phyloP scores from a whole-genome alignment of 2,329 filamentous ascomycete species.

The Orbilia quercus region DNA sequence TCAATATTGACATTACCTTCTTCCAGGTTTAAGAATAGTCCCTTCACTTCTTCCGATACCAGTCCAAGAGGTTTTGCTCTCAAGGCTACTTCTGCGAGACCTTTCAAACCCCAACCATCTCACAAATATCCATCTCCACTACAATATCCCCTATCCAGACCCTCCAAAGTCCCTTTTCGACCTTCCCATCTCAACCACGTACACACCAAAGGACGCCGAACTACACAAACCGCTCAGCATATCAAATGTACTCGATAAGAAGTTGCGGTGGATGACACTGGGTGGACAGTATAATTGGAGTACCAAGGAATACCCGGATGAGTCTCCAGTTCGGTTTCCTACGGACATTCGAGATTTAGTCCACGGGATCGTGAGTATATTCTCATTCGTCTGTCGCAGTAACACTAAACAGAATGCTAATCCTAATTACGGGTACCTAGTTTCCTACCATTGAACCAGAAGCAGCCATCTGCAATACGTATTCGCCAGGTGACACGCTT shows the following conservation, averaged over 20 bases:
- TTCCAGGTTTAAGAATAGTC: conserved; percentile 79
- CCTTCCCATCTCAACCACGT: conserved; percentile 64
- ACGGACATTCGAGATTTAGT: conserved; percentile 76
- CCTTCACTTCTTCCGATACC: conserved; percentile 77
- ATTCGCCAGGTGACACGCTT: conserved; percentile 88
- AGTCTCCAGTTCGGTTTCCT: conserved; percentile 78
- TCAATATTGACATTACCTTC: not conserved
- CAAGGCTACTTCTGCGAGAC: conserved; percentile 80
- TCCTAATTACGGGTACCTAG: conserved; percentile 66
- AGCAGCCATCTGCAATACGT: conserved; percentile 93
- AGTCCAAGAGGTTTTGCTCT: conserved; percentile 77
- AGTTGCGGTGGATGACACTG: conserved; percentile 91
- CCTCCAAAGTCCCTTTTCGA: conserved; percentile 69
- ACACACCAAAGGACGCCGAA: conserved; percentile 73
- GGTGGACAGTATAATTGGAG: conserved; percentile 99
- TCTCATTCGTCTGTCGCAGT: not conserved
- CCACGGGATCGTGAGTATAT: conserved; percentile 21
- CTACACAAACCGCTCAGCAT: conserved; percentile 80
- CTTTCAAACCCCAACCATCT: conserved; percentile 78
- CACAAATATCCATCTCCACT: conserved; percentile 91
- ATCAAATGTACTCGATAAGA: conserved; percentile 77
- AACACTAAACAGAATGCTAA: not conserved
- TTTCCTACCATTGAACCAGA: conserved; percentile 84
- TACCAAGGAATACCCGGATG: conserved; percentile 78
- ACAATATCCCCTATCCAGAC: conserved; percentile 74